phyloP scores from a whole-genome alignment of 1,139 yeast genomes.

The Meyerozyma athensensis region DNA sequence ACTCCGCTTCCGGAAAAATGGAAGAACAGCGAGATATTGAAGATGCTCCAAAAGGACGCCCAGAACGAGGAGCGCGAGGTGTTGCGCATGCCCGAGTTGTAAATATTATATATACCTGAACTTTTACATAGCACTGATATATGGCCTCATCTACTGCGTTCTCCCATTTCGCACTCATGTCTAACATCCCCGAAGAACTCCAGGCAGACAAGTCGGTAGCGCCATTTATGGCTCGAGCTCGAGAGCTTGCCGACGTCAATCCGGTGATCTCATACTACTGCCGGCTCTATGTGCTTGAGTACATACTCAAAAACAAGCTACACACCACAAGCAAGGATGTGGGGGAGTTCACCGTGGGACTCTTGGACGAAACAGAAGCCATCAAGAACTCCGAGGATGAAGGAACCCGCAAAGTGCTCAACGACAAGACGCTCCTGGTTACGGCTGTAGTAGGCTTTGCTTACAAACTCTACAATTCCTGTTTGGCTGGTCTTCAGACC shows the following conservation, averaged over 20 bases:
- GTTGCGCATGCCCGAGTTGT: constrained; percentile 76
- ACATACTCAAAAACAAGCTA: constrained; percentile 52
- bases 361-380: constrained; percentile 63
- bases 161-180: too few relatives aligned
- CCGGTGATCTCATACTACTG: constrained; percentile 58
- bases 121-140: too few relatives aligned
- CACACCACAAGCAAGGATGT: constrained; percentile 51
- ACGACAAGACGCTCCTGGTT: constrained; percentile 53
- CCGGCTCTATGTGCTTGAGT: constrained; percentile 60
- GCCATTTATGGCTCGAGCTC: constrained; percentile 46
- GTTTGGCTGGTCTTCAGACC: constrained; percentile 26
- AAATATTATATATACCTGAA: constrained; percentile 4
- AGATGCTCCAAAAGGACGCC: constrained; percentile 66
- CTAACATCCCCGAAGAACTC: constrained; percentile 26
- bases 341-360: constrained; percentile 51
- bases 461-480: constrained; percentile 52
- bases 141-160: too few relatives aligned
- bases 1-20: constrained; percentile 87
- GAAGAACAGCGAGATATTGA: constrained; percentile 63
- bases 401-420: constrained; percentile 37
- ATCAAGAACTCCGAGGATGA: constrained; percentile 39
- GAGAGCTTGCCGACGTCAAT: constrained; percentile 44
- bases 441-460: constrained; percentile 60
- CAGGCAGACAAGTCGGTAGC: constrained; percentile 34
- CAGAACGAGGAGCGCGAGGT: constrained; percentile 68